Percentiles rank a stretch among this genome's conserved stretches.
Conservation (phyloP, 345 rosid genomes). For the Eucalyptus polyanthemos region DNA sequence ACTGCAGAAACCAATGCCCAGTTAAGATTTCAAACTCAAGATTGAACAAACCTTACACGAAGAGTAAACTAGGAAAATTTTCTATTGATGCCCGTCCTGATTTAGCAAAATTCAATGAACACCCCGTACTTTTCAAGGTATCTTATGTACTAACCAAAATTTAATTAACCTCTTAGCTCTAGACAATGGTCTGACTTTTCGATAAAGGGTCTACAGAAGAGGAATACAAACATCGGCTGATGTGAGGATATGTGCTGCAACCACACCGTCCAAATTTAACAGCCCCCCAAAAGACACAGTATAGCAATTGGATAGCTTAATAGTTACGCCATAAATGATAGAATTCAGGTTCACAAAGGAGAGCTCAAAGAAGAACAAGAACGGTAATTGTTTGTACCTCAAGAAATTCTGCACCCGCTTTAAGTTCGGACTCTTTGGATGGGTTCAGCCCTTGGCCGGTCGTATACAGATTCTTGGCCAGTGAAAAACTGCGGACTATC, state of each 20-base stretch:
- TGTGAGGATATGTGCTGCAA: not conserved
- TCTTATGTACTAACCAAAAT: not conserved
- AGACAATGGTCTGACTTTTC: not conserved
- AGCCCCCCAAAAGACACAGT: not conserved
- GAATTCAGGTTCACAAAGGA: not conserved
- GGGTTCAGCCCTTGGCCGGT: slow-evolving; percentile 24
- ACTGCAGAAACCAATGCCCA: slow-evolving; percentile 15
- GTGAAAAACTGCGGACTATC: slow-evolving; percentile 57
- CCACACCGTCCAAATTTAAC: not conserved
- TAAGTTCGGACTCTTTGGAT: slow-evolving; percentile 40
- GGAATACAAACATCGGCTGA: not conserved
- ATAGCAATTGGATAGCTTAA: not conserved
- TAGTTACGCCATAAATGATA: not conserved
- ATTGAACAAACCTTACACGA: not conserved
- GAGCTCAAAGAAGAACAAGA: not conserved
- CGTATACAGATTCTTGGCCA: slow-evolving; percentile 48
- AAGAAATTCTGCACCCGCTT: slow-evolving; percentile 69
- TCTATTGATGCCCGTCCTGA: not conserved
- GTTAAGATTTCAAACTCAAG: not conserved
- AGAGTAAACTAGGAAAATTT: not conserved
- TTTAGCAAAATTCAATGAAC: not conserved
- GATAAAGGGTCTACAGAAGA: not conserved
- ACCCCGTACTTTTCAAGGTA: not conserved
- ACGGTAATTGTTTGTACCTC: slow-evolving; percentile 25
- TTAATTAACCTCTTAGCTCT: not conserved